phyloP scores from a whole-genome alignment of 1,139 yeast species.

The Debaryomyces coudertii region DNA sequence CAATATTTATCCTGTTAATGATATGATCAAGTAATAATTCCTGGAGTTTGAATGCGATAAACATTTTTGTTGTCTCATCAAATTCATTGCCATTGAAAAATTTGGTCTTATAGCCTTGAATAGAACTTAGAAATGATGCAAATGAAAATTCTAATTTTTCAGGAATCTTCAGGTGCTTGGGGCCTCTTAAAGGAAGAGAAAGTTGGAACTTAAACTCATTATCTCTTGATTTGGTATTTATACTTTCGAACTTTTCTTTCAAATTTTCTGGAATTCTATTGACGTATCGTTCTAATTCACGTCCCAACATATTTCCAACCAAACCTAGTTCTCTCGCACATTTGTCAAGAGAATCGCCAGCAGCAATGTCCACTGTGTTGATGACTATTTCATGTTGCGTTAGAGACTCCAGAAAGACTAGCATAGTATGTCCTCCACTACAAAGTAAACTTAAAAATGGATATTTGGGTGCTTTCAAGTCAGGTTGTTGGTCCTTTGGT shows the following conservation, averaged over 20 bases:
- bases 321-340: constrained; percentile 87
- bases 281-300: constrained; percentile 69
- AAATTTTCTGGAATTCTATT: constrained; percentile 28
- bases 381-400: constrained; percentile 71
- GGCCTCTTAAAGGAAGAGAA: constrained; percentile 37
- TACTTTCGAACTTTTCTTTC: constrained; percentile 22
- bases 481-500: constrained; percentile 39
- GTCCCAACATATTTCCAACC: constrained; percentile 82
- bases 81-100: constrained; percentile 16
- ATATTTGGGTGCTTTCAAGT: constrained; percentile 49
- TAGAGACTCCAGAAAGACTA: constrained; percentile 67
- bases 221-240: constrained; percentile 26
- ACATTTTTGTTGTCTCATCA: constrained; percentile 27
- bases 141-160: constrained; percentile 62
- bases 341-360: constrained; percentile 92
- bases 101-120: constrained; percentile 35
- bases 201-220: constrained; percentile 36
- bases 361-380: constrained; percentile 84
- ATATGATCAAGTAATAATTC: constrained; percentile 72
- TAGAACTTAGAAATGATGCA: constrained; percentile 70
- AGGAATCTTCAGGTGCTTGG: constrained; percentile 35
- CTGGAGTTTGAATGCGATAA: constrained; percentile 68
- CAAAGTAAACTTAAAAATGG: constrained; percentile 83
- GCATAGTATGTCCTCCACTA: constrained; percentile 95
- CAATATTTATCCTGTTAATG: constrained; percentile 60